phyloP scores from a whole-genome alignment of 257 asterid species.

The Oldenlandia corymbosa region DNA sequence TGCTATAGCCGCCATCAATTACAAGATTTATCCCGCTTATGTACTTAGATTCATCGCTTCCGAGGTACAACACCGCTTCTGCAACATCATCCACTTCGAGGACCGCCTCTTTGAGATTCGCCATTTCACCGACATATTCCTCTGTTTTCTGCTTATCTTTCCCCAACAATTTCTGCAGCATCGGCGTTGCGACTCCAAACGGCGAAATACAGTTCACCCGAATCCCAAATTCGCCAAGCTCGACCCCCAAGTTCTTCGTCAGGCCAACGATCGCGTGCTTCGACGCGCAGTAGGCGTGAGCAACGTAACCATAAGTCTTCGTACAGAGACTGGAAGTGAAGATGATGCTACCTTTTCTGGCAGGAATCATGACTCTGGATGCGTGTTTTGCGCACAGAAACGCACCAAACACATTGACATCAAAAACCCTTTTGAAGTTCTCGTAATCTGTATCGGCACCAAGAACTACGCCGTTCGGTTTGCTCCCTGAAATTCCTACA shows the following conservation, averaged over 20 bases:
- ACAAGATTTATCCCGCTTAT: constrained; percentile 32
- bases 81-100: constrained; percentile 27
- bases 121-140: constrained; percentile 11
- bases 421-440: constrained; percentile 17
- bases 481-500: constrained; percentile 16
- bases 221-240: constrained; percentile 22
- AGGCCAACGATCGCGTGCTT: constrained; percentile 24
- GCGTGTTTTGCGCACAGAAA: constrained; percentile 31
- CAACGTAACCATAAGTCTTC: neutral
- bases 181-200: constrained; percentile 22
- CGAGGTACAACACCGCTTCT: constrained; percentile 28
- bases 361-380: constrained; percentile 27
- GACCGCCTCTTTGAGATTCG: constrained; percentile 26
- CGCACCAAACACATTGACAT: constrained; percentile 26
- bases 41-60: constrained; percentile 30
- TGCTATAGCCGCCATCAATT: constrained; percentile 41
- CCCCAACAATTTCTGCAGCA: constrained; percentile 7
- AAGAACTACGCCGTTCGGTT: neutral
- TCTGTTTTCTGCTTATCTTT: constrained; percentile 8
- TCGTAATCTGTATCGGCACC: neutral
- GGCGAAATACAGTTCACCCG: constrained; percentile 29
- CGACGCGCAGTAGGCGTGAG: constrained; percentile 13
- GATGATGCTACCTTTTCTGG: constrained; percentile 20
- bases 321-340: constrained; percentile 23
- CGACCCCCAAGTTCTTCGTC: constrained; percentile 26